A percentile compares a stretch with the other conserved stretches of the same genome.
Evolutionary conservation across 2,329 filamentous ascomycete genomes (phyloP).

Genomic region (Epichloe typhina): DNA sequence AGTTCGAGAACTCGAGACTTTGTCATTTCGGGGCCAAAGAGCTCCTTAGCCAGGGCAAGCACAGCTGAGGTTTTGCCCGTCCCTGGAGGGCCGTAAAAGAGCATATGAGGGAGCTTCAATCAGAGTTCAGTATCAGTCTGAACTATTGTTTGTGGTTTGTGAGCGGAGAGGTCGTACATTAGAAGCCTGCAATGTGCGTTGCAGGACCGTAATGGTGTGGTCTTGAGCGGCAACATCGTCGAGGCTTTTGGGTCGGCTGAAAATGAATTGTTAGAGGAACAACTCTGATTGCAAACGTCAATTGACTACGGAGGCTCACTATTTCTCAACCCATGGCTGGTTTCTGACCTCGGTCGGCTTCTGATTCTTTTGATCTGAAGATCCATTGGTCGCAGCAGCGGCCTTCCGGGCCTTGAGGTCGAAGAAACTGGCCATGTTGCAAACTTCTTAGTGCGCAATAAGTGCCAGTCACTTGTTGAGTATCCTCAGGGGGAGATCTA

Average conservation of each 20-base stretch:
- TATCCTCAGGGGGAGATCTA: background rate
- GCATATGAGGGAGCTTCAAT: slow-evolving; percentile 79
- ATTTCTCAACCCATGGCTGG: slow-evolving; percentile 99
- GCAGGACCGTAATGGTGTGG: slow-evolving; percentile 86
- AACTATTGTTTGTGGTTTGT: background rate
- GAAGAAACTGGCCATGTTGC: slow-evolving; percentile 77
- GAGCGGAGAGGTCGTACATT: slow-evolving; percentile 45
- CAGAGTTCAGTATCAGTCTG: slow-evolving; percentile 1
- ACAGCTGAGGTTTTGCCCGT: slow-evolving; percentile 98
- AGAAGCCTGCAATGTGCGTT: slow-evolving; percentile 83
- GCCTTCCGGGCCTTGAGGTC: slow-evolving; percentile 85
- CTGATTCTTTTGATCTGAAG: slow-evolving; percentile 51
- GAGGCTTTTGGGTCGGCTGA: slow-evolving; percentile 81
- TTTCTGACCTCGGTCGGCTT: slow-evolving; percentile 45
- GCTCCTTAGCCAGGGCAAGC: slow-evolving; percentile 89
- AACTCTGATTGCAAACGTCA: background rate
- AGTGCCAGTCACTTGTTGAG: background rate
- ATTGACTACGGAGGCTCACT: slow-evolving; percentile 42
- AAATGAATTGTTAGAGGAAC: background rate
- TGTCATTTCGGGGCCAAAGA: slow-evolving; percentile 90
- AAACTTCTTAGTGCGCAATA: background rate
- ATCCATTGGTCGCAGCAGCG: slow-evolving; percentile 51
- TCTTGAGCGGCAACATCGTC: slow-evolving; percentile 95
- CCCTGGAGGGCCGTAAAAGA: slow-evolving; percentile 95
- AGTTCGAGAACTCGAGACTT: slow-evolving; percentile 93